Conservation (phyloP, 225 moss, liverwort and hornwort genomes). For the Bryum argenteum region DNA sequence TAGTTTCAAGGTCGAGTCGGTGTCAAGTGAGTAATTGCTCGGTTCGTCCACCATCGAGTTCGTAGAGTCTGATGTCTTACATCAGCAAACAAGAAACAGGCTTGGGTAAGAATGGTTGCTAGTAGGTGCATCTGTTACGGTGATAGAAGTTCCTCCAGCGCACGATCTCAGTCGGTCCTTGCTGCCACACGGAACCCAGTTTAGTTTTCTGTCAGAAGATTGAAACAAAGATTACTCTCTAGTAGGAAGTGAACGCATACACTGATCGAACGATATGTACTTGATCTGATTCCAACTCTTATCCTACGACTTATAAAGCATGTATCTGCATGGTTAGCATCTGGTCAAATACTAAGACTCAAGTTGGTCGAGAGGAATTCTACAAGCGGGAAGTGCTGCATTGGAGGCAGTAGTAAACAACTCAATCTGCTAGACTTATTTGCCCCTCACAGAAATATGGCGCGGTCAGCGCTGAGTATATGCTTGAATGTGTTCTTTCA, state of each 20-base stretch:
- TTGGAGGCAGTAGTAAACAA: not conserved
- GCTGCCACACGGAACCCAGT: not conserved
- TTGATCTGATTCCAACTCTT: not conserved
- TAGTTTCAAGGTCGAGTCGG: constrained; percentile 13
- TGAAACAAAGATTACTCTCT: not conserved
- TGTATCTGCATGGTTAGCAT: not conserved
- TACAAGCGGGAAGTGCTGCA: not conserved
- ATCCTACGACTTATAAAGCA: not conserved
- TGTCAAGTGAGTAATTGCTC: constrained; percentile 9
- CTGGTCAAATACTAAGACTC: not conserved
- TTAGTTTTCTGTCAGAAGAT: constrained; percentile 15
- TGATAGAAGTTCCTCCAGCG: not conserved
- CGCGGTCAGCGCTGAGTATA: not conserved
- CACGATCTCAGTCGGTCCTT: constrained; percentile 2
- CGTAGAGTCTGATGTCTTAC: constrained; percentile 19
- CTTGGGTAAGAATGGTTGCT: constrained; percentile 2
- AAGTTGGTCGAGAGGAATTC: not conserved
- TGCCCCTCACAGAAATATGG: not conserved
- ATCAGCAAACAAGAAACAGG: constrained; percentile 4
- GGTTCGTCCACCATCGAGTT: constrained; percentile 7
- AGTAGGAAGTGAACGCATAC: not conserved
- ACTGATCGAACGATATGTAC: no score
- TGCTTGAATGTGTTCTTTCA: not conserved
- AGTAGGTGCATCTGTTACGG: constrained; percentile 3
- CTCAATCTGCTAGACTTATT: not conserved